Conservation (phyloP, 1,284 basidiomycete genomes). For the Boletus hoseneyae region DNA sequence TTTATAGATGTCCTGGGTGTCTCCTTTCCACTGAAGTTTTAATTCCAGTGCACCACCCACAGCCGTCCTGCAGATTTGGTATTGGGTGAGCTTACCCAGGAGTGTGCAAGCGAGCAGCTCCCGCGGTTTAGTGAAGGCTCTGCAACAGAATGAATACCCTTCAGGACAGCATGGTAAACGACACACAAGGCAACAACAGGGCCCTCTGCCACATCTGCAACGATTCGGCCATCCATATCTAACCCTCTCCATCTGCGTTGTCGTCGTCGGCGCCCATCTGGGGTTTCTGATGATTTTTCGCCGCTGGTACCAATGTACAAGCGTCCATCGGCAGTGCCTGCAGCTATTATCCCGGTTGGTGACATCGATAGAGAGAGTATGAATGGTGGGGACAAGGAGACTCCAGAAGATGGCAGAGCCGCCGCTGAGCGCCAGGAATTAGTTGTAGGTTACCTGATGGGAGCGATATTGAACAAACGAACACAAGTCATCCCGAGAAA, state of each 20-base stretch:
- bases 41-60: slow-evolving; percentile 37
- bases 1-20: slow-evolving; percentile 47
- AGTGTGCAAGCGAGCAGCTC: slow-evolving; percentile 55
- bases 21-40: slow-evolving; percentile 43
- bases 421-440: slow-evolving; percentile 34
- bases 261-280: slow-evolving; percentile 47
- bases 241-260: slow-evolving; percentile 72
- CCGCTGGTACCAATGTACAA: slow-evolving; percentile 67
- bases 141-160: slow-evolving; percentile 26
- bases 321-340: slow-evolving; percentile 70
- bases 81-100: slow-evolving; percentile 51
- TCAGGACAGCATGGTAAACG: background rate
- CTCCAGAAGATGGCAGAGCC: slow-evolving; percentile 39
- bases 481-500: slow-evolving; percentile 64
- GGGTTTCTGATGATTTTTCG: slow-evolving; percentile 41
- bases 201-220: slow-evolving; percentile 58
- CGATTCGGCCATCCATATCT: slow-evolving; percentile 42
- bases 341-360: slow-evolving; percentile 56
- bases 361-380: slow-evolving; percentile 59
- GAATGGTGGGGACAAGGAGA: slow-evolving; percentile 70
- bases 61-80: slow-evolving; percentile 37
- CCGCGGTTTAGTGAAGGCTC: slow-evolving; percentile 47
- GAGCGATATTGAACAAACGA: slow-evolving; percentile 15
- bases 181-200: slow-evolving; percentile 67
- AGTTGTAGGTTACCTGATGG: slow-evolving; percentile 2